These are phyloP conservation scores for Trichoderma sp. DNA, from an alignment of 2,329 filamentous ascomycete genomes.

Conservation along the genomic window DNA sequence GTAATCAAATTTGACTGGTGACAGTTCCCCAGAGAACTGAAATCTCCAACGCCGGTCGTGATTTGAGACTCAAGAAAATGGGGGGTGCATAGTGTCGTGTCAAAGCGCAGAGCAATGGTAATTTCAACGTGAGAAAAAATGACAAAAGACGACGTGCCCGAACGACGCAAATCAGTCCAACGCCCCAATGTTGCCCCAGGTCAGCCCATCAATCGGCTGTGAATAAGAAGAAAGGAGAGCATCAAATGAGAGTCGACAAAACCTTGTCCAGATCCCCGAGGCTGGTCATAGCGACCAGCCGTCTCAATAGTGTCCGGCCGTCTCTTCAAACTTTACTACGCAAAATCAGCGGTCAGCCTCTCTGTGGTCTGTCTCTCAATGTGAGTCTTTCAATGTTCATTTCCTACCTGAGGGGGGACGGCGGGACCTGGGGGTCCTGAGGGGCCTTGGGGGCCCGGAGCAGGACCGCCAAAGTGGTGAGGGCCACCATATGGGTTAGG, in stretches of 20 bases:
- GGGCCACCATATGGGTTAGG: constrained; percentile 42
- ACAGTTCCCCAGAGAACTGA: constrained; percentile 37
- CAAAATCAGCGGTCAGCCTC: not conserved
- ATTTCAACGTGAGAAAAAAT: constrained; percentile 28
- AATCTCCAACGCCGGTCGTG: constrained; percentile 43
- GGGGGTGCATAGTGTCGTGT: constrained; percentile 30
- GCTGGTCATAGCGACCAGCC: constrained; percentile 2
- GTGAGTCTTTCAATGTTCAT: not conserved
- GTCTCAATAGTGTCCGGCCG: constrained; percentile 16
- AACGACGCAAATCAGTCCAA: constrained; percentile 29
- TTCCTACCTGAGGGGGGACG: constrained; percentile 40
- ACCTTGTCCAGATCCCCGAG: constrained; percentile 20
- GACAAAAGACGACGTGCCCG: constrained; percentile 22
- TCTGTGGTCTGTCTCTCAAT: not conserved
- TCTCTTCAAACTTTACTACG: constrained; percentile 22
- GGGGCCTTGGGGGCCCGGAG: constrained; percentile 38
- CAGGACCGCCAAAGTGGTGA: constrained; percentile 35
- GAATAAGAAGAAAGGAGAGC: constrained; percentile 27
- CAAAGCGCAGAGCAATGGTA: constrained; percentile 33
- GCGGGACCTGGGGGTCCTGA: constrained; percentile 37
- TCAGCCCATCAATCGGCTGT: constrained; percentile 23
- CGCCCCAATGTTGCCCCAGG: constrained; percentile 30
- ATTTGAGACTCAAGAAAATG: constrained; percentile 35
- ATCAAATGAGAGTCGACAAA: constrained; percentile 25
- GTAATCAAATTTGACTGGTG: constrained; percentile 35